Conservation (phyloP, 805 yeast genomes). For the Zygotorulaspora chibaensis region DNA sequence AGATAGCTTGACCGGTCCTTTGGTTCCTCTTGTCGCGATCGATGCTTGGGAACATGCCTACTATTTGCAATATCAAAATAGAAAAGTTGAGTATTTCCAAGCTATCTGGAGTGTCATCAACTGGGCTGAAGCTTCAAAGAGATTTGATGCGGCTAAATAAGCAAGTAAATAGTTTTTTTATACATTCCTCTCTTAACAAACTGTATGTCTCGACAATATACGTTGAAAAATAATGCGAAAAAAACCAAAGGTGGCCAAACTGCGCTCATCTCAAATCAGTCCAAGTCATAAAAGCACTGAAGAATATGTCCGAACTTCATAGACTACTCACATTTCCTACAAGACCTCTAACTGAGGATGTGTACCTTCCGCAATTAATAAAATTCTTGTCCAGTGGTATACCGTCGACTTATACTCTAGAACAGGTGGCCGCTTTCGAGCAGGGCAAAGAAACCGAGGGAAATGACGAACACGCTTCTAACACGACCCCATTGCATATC, state of each 20-base stretch:
- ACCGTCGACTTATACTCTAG: constrained; percentile 78
- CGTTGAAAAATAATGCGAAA: not conserved
- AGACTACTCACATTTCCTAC: constrained; percentile 49
- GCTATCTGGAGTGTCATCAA: constrained; percentile 92
- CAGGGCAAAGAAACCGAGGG: constrained; percentile 33
- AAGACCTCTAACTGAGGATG: constrained; percentile 48
- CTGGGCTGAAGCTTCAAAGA: constrained; percentile 85
- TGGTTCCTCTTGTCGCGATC: constrained; percentile 76
- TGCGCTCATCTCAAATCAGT: not conserved
- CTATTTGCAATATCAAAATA: constrained; percentile 89
- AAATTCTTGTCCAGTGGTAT: constrained; percentile 56
- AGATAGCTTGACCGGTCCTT: constrained; percentile 71
- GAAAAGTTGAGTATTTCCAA: constrained; percentile 86
- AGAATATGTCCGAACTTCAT: constrained; percentile 64
- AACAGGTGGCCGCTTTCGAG: constrained; percentile 62
- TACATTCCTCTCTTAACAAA: not conserved
- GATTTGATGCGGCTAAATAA: constrained; percentile 43
- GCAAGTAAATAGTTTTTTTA: not conserved
- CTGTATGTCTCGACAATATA: not conserved
- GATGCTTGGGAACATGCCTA: constrained; percentile 98
- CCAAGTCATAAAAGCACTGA: not conserved
- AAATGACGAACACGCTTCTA: constrained; percentile 40
- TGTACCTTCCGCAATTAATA: constrained; percentile 44
- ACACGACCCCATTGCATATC: constrained; percentile 78
- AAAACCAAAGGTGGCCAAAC: not conserved